Conservation (phyloP, 2,329 filamentous ascomycete genomes). For the Pyricularia pennisetigena region DNA sequence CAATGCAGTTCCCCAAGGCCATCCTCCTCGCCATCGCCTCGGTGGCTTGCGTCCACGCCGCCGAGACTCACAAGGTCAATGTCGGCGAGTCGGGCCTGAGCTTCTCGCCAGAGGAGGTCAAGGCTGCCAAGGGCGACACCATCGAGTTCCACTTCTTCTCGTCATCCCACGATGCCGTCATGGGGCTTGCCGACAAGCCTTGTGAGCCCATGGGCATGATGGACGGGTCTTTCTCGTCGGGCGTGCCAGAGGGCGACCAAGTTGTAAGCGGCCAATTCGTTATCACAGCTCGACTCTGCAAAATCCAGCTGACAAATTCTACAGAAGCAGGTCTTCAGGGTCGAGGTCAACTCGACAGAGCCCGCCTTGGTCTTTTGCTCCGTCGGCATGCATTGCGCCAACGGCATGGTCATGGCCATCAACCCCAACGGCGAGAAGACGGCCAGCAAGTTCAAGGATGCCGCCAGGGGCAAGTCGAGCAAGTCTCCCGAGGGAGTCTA, state of each 20-base stretch:
- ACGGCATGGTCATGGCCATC: slow-evolving; percentile 12
- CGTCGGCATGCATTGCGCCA: slow-evolving; percentile 10
- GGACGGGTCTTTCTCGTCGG: slow-evolving; percentile 5
- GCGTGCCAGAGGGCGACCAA: neutral
- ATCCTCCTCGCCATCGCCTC: neutral
- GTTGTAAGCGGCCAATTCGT: neutral
- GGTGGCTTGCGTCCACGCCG: neutral
- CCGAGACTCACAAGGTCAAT: slow-evolving; percentile 16
- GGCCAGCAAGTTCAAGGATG: neutral
- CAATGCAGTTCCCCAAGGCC: neutral
- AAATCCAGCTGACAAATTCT: neutral
- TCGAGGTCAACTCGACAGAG: slow-evolving; percentile 9
- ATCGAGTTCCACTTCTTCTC: slow-evolving; percentile 44
- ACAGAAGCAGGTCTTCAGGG: slow-evolving; percentile 8
- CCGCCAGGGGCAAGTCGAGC: slow-evolving; percentile 7
- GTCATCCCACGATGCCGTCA: slow-evolving; percentile 38
- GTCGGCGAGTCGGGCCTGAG: slow-evolving; percentile 28
- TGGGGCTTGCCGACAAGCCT: slow-evolving; percentile 35
- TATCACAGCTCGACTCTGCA: too few relatives aligned
- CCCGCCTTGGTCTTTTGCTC: slow-evolving; percentile 12
- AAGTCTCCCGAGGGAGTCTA: slow-evolving; percentile 5
- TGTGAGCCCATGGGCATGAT: slow-evolving; percentile 28
- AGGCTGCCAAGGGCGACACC: slow-evolving; percentile 28
- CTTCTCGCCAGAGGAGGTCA: slow-evolving; percentile 32
- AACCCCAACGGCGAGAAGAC: slow-evolving; percentile 9